Evolutionary conservation across 2,329 filamentous ascomycete species (phyloP), one percentile per base, ranked within the genome.

Genomic region (Claviceps capensis): DNA sequence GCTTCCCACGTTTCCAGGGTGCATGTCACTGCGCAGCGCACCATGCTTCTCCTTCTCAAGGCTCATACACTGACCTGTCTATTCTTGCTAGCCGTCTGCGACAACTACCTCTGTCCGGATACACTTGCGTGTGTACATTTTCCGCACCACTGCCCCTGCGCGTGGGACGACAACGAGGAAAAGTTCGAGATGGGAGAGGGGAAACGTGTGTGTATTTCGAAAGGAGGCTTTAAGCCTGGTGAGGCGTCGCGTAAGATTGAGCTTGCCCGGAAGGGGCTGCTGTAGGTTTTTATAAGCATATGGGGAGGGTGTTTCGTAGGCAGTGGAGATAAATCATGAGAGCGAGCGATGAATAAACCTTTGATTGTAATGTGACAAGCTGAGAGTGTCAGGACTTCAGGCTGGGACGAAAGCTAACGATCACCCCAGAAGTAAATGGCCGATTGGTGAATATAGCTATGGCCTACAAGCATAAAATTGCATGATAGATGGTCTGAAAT

Each of bases 91-190:
- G 87, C 89, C n/a, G 77, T 82, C 61, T 98, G 93, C 75, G 81
- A 87, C 62, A 90, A 91, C 60, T 98, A 96, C 66, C 82, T 98
- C 52, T 98, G 93, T 65, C 90, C 93, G 2, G 88, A 88, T 57
- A 97, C 93, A 0, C 79, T 98, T 54, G 86, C 90, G 38, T 98
- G 93, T 72, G 93, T 98, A 6, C 85, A 94, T 66, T 93, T 95
- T 71, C 90, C 93, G 1, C 91, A 97, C 67, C 93, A 98, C 70
- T 98, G 93, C 69, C 93, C 93, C 30, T 98, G 93, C 70, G 77
- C 88, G 2, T 95, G 85, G 72, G 82, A 85, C 1, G 69, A 74
- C 8, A 73, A 85, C 55, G 83, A 91, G 63, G 86, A 91, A 58
- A 93, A 93, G 64, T 79, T 88, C 56, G 87, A 86, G 67, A 61